Conservation (phyloP, 192 early-diverging fungal species). For the Entophlyctis luteolus region DNA sequence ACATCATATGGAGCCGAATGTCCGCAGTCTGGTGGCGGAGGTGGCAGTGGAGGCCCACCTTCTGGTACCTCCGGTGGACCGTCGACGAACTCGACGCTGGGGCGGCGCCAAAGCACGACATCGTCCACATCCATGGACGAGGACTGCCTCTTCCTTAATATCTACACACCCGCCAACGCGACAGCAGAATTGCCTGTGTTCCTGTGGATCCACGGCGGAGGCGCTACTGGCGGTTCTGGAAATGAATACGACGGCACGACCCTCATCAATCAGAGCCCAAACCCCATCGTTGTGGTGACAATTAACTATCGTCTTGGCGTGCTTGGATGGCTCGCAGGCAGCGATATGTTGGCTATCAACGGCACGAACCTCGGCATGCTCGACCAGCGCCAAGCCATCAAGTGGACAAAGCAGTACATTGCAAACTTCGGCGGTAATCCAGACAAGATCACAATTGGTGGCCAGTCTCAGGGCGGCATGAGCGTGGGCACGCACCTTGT, state of each 20-base stretch:
- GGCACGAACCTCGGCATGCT: slow-evolving; percentile 45
- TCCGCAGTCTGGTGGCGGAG: too few species aligned
- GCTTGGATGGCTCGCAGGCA: slow-evolving; percentile 46
- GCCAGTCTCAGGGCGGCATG: slow-evolving; percentile 48
- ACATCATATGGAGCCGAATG: slow-evolving; percentile 24
- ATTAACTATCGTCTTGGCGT: slow-evolving; percentile 60
- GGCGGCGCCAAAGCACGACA: too few species aligned
- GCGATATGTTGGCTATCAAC: slow-evolving; percentile 13
- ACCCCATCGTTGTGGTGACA: slow-evolving; percentile 34
- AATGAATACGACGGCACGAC: slow-evolving; percentile 43
- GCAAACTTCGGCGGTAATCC: slow-evolving; percentile 57
- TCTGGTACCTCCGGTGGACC: slow-evolving; percentile 30
- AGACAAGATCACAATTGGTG: slow-evolving; percentile 45
- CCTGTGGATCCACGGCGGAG: slow-evolving; percentile 61
- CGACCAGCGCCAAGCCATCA: slow-evolving; percentile 53
- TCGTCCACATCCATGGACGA: too few species aligned
- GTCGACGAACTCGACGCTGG: too few species aligned
- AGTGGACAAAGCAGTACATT: slow-evolving; percentile 59
- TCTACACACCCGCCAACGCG: slow-evolving; percentile 31
- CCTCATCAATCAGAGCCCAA: neutral
- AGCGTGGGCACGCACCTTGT: neutral
- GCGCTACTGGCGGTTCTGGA: slow-evolving; percentile 42
- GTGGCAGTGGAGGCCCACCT: too few species aligned
- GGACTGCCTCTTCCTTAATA: slow-evolving; percentile 50
- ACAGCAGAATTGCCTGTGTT: slow-evolving; percentile 48